Evolutionary conservation across 306 rosid genomes (phyloP), one percentile per base, ranked within the genome.

Genomic region (Rosa lucieae): DNA sequence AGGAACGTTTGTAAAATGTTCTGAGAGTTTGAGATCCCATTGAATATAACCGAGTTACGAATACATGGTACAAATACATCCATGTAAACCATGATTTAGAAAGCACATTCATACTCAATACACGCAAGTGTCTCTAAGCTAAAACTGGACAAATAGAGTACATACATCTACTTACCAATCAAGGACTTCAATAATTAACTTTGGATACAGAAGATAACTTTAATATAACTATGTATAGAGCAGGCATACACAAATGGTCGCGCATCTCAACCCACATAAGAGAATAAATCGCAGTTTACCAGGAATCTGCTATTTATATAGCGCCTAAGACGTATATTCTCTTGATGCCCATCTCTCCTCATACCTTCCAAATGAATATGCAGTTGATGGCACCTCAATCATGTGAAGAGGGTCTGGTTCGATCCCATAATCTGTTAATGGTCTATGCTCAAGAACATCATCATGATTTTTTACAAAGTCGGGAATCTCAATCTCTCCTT

Each of bases 341-440:
- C 97, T 89, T 51, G 83, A 79, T 20, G 82, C 67, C 99, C 97
- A 95, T 88, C 92, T 90, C 20, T 89, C 88, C 79, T 92, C 94
- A 37, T 84, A 82, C 77, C 92, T 90, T 81, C 89, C 96, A 77
- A 85, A 85, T 49, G 99, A 83, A 85, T 76, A 86, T 13, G 90
- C 78, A 4, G 87, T n/a, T n/a, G 95, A 71, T 10, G 97, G 92
- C 29, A 72, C 85, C 89, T 85, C 94, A n/a, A 67, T 10, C 70
- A 91, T 48, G 76, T 91, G 91, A 80, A 88, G 87, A 73, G 96
- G 87, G 76, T 95, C 93, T 0, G 98, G 99, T 77, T 92, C 97
- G 11, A 95, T 92, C 71, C 99, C 98, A 52, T 95, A 95, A 89
- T 95, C 99, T 73, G 99, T 92, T 48, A 95, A 89, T 14, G 99